Conservation (phyloP, 2,329 filamentous ascomycete species). For the Xylariales sp. region DNA sequence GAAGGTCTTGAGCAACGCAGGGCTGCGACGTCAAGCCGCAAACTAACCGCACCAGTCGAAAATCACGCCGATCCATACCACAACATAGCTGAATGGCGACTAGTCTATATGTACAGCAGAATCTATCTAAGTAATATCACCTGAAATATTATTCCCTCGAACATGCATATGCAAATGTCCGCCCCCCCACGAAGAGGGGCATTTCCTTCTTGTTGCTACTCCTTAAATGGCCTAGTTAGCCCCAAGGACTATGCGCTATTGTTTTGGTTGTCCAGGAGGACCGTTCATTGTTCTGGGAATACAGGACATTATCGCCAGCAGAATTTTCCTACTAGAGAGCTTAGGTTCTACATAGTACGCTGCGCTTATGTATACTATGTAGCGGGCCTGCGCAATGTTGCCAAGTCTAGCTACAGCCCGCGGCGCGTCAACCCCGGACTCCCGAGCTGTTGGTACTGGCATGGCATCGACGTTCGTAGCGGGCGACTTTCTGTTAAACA, state of each 20-base stretch:
- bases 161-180: background rate
- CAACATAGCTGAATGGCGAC: background rate
- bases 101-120: background rate
- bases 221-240: background rate
- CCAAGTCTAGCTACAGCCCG: background rate
- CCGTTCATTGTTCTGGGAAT: background rate
- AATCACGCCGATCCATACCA: background rate
- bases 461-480: background rate
- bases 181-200: background rate
- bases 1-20: background rate
- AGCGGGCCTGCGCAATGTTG: background rate
- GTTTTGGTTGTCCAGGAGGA: background rate
- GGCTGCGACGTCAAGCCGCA: background rate
- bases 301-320: no score
- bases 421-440: background rate
- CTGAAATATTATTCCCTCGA: background rate
- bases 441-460: no score
- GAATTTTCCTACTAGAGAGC: no score
- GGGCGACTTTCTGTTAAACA: background rate
- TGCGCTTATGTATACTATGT: no score
- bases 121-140: background rate
- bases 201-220: constrained; percentile 10
- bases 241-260: background rate
- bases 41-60: background rate
- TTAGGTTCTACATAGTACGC: no score